These are phyloP conservation scores for Entrophospora sp. DNA, from an alignment of 192 early-diverging fungal species.

Conservation along the genomic window DNA sequence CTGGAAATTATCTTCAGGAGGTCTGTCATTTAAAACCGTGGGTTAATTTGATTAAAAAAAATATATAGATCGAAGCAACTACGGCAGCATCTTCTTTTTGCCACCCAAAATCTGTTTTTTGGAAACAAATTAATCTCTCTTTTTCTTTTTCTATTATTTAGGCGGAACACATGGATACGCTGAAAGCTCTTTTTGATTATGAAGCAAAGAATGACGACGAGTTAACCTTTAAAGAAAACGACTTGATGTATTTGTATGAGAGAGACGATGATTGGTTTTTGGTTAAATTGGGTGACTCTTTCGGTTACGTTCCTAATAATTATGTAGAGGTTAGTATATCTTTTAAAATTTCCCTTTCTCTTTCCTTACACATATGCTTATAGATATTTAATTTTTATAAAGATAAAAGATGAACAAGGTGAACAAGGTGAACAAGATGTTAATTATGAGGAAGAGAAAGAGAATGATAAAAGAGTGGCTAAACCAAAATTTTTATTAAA, in stretches of 20 bases:
- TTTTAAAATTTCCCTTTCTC: not conserved
- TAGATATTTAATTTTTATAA: not conserved
- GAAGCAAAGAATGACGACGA: constrained; percentile 78
- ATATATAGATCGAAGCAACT: no score
- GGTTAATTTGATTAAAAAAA: not conserved
- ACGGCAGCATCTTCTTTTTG: no score
- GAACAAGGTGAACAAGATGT: not conserved
- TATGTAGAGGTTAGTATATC: constrained; percentile 49
- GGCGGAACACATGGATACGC: constrained; percentile 34
- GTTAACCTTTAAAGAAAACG: constrained; percentile 67
- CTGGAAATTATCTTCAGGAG: constrained; percentile 79
- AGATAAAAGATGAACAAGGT: not conserved
- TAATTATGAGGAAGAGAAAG: not conserved
- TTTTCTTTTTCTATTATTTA: constrained; percentile 21
- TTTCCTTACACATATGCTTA: not conserved
- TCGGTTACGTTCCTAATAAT: constrained; percentile 81
- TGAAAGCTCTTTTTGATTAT: constrained; percentile 72
- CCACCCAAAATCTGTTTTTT: not conserved
- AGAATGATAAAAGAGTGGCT: not conserved
- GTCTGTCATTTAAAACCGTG: not conserved
- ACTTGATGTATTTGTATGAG: constrained; percentile 67
- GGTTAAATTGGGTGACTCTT: constrained; percentile 54
- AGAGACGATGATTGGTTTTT: constrained; percentile 91
- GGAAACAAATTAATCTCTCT: not conserved
- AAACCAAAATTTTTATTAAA: no score